phyloP scores from a whole-genome alignment of 805 yeast genomes.

The Kazachstania bromeliacearum region DNA sequence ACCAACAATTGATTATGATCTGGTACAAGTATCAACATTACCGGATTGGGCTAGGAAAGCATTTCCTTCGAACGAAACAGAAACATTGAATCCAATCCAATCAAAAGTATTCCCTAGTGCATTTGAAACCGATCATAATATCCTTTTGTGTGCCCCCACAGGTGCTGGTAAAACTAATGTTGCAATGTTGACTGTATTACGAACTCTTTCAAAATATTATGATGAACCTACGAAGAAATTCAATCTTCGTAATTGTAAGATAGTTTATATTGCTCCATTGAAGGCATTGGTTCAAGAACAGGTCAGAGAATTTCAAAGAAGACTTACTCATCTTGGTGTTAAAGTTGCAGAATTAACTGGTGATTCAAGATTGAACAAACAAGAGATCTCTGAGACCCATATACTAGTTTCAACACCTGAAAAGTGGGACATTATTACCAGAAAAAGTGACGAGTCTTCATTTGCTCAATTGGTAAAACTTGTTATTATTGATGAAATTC shows the following conservation, averaged over 20 bases:
- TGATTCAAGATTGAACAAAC: conserved; percentile 67
- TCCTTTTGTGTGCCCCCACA: conserved; percentile 91
- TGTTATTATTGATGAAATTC: conserved; percentile 85
- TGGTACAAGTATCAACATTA: conserved; percentile 50
- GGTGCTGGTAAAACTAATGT: conserved; percentile 99
- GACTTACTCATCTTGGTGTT: conserved; percentile 55
- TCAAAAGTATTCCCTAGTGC: conserved; percentile 76
- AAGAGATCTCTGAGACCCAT: conserved; percentile 71
- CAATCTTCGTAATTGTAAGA: conserved; percentile 49
- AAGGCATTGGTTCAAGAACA: conserved; percentile 95
- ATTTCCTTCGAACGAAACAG: conserved; percentile 59
- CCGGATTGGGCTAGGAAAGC: conserved; percentile 80
- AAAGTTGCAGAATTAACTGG: conserved; percentile 85
- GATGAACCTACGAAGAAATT: conserved; percentile 39
- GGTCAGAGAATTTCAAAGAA: conserved; percentile 70
- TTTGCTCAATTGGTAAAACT: conserved; percentile 57
- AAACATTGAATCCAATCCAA: conserved; percentile 70
- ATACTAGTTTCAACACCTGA: conserved; percentile 90
- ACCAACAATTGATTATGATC: conserved; percentile 31
- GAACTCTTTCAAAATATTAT: conserved; percentile 47
- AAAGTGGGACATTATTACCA: conserved; percentile 92
- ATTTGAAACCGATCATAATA: conserved; percentile 56
- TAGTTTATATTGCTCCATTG: conserved; percentile 85
- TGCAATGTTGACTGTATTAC: conserved; percentile 74
- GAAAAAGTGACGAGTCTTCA: conserved; percentile 64